Conservation (phyloP, 306 rosid genomes). For the Carpinus fangiana region DNA sequence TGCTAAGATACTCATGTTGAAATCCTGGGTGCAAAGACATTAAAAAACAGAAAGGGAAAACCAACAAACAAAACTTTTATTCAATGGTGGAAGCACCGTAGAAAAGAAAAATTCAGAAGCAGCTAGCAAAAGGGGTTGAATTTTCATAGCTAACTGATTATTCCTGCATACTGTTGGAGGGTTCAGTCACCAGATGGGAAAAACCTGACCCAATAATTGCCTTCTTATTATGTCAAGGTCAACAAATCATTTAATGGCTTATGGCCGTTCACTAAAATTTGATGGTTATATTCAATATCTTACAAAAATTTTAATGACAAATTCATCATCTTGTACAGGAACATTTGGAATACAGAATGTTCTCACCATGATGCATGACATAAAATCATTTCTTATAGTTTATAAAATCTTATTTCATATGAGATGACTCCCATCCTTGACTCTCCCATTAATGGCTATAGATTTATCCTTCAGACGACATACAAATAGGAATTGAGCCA, state of each 20-base stretch:
- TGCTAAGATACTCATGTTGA: slow-evolving; percentile 80
- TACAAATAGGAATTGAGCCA: background rate
- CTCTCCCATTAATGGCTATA: background rate
- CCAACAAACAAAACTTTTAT: background rate
- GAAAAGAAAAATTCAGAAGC: background rate
- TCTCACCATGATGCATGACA: background rate
- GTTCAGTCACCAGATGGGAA: background rate
- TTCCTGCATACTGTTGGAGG: background rate
- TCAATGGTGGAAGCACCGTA: slow-evolving; percentile 18
- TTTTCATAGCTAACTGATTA: background rate
- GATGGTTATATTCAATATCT: background rate
- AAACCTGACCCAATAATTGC: slow-evolving; percentile 5
- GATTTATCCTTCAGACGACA: background rate
- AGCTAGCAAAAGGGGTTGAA: background rate
- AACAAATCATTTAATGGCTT: background rate
- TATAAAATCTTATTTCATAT: background rate
- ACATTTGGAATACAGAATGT: background rate
- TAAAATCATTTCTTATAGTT: background rate
- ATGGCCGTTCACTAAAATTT: background rate
- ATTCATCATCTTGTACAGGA: background rate
- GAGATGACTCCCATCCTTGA: background rate
- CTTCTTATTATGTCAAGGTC: background rate
- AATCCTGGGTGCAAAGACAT: slow-evolving; percentile 56
- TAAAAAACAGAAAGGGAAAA: slow-evolving; percentile 12
- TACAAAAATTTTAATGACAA: background rate